phyloP scores from a whole-genome alignment of 2,329 filamentous ascomycete species.

The Gliomastix tumulicola region DNA sequence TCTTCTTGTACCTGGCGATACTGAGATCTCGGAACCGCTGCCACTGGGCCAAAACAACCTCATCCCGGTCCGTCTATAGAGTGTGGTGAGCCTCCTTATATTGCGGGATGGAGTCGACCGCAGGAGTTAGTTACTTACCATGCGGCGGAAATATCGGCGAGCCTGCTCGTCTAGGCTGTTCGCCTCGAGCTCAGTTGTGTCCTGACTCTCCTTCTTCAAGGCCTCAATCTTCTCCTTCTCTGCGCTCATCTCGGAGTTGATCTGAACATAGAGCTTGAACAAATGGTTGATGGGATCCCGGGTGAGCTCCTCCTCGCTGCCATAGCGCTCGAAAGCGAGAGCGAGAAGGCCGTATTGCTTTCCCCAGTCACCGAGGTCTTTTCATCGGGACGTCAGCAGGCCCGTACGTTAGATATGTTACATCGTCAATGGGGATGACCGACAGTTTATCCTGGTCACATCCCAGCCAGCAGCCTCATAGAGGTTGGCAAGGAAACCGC shows the following conservation, averaged over 20 bases:
- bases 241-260: slow-evolving; percentile 58
- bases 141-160: slow-evolving; percentile 63
- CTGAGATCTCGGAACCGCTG: slow-evolving; percentile 59
- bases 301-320: slow-evolving; percentile 62
- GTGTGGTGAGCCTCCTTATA: no score
- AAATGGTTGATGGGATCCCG: slow-evolving; percentile 76
- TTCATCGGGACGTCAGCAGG: no score
- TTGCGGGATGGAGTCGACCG: no score
- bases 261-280: slow-evolving; percentile 75
- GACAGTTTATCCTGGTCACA: slow-evolving; percentile 60
- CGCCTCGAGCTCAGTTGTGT: slow-evolving; percentile 38
- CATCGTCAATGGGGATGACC: slow-evolving; percentile 2
- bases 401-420: background rate
- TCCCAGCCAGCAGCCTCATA: slow-evolving; percentile 69
- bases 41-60: slow-evolving; percentile 54
- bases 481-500: slow-evolving; percentile 67
- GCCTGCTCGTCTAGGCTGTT: slow-evolving; percentile 66
- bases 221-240: slow-evolving; percentile 62
- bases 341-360: slow-evolving; percentile 71
- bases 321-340: slow-evolving; percentile 68
- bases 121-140: no score
- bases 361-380: slow-evolving; percentile 72
- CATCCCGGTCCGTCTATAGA: slow-evolving; percentile 52
- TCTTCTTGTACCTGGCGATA: slow-evolving; percentile 59
- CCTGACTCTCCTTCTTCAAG: slow-evolving; percentile 45